Conservation (phyloP, 169 alveolate genomes). For the Eimeria brunetti region DNA sequence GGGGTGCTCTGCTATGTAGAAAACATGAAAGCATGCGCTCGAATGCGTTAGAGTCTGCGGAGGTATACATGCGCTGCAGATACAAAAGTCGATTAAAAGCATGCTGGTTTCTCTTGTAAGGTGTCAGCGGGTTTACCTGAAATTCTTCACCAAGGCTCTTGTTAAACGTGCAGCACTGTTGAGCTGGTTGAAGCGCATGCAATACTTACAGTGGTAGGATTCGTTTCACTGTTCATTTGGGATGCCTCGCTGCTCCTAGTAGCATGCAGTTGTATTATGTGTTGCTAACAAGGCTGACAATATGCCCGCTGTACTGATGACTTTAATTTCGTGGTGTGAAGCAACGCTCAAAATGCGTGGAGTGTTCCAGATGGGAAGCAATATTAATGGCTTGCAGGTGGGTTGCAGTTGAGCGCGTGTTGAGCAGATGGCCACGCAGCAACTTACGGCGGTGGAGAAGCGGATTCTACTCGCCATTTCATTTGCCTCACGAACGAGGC, state of each 20-base stretch:
- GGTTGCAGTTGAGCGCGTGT: neutral
- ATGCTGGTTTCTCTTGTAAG: neutral
- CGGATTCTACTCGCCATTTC: neutral
- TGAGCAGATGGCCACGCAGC: neutral
- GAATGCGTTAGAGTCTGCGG: too few relatives aligned
- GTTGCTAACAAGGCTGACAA: neutral
- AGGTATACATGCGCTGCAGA: neutral
- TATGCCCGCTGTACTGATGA: too few relatives aligned
- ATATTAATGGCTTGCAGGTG: neutral
- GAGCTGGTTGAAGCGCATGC: neutral
- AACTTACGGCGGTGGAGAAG: neutral
- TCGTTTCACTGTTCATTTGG: neutral
- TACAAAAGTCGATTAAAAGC: neutral
- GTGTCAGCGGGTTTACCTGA: neutral
- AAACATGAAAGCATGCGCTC: neutral
- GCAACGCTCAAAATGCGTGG: neutral
- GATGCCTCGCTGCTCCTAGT: neutral
- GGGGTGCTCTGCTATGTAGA: neutral
- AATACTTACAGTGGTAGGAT: neutral
- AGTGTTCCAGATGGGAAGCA: neutral
- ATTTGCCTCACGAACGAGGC: neutral
- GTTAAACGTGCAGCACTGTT: neutral
- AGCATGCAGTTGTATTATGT: too few relatives aligned
- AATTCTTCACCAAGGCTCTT: neutral
- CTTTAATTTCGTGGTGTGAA: too few relatives aligned